Evolutionary conservation across 306 rosid species (phyloP), one percentile per base, ranked within the genome.

Genomic region (Casuarina cunninghamiana): DNA sequence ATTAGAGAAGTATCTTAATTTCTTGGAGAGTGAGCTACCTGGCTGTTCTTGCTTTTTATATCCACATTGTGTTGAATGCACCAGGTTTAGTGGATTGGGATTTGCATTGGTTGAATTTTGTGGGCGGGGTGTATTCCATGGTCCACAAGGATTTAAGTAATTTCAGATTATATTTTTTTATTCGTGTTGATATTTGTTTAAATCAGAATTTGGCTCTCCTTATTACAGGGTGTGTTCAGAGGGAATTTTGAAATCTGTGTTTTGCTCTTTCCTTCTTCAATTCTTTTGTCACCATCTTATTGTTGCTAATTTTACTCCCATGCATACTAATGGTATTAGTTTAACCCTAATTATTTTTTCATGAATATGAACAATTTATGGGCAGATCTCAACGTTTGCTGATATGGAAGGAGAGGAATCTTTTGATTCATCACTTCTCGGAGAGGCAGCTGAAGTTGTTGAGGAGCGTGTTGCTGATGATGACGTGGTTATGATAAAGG

Each of bases 331-430:
- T 3, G 35, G n/a, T 67, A 41, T 6, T 53, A 37, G 65, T 12
- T 10, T 21, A 15, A 15, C 35, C 72, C 13, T 67, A 39, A 41
- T 45, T 75, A 78, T 57, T 41, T 68, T 46, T 79, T 65, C 71
- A 37, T 51, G 48, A 49, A 49, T 61, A 50, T 82, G 49, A 49
- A 41, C 16, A 46, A 49, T 73, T 81, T 61, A 62, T 86, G 77
- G 43, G 61, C 83, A 91, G 99, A 93, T 95, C 81, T 95, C 99
- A 37, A 95, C 98, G 73, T 95, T 95, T 81, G 99, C 97, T 85
- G 99, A 95, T 78, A 95, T 95, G 97, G 99, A 95, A 85, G 99
- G 99, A 58, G 99, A 95, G 79, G 99, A 95, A 88, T 93, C 99
- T 38, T 95, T 95, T 76, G 99, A 95, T 62, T 72, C 99, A 53